Base-by-base conservation (phyloP, 1,139 yeast genomes). In the Suhomyces guaymorum region DNA sequence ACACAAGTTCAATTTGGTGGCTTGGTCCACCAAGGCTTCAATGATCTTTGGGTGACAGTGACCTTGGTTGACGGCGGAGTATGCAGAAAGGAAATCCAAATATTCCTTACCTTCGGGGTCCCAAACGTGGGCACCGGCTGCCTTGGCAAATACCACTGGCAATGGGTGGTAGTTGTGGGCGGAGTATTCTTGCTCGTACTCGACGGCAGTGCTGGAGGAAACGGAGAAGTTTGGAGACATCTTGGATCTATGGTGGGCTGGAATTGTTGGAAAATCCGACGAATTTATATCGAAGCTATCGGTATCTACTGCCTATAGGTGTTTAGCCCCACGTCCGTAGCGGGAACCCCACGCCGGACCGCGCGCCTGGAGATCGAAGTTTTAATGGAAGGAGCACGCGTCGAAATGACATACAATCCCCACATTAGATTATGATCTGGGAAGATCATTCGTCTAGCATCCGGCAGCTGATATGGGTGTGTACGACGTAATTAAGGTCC, bases 91-190 rank as follows among this genome's bases (percentile, higher is more conserved):
- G 57, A 89, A 89, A 61, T 89, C 97, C 48, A 89, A 68, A 59
- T 85, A 85, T 55, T 84, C 88, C 32, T 74, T 82, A 43, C 96
- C 97, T 63, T 90, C 97, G 9, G 97, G 97, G 57, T 92, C 97
- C 97, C 97, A 90, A 23, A 92, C 97, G 46, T 86, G 86, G 22
- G 97, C 96, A 33, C 97, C 97, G 43, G 63, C 48, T 13, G 96
- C 97, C 57, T 75, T 81, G 52, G 86, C 73, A 64, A 90, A 84
- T 11, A 92, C 97, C 43, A 90, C 97, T 9, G 98, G 97, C 48
- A 90, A 70, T 37, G 98, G 97, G 63, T 89, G 97, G 68, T 90
- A 90, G 72, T 92, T 90, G 70, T 90, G 97, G 16, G 97, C 98
- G 31, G 96, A 88, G 67, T 84, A 88, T 45, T 83, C 66, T 40